A percentile compares a stretch with the other conserved stretches of the same genome.
Conservation (phyloP, 371 early-diverging fungal genomes). For the Apophysomyces elegans region DNA sequence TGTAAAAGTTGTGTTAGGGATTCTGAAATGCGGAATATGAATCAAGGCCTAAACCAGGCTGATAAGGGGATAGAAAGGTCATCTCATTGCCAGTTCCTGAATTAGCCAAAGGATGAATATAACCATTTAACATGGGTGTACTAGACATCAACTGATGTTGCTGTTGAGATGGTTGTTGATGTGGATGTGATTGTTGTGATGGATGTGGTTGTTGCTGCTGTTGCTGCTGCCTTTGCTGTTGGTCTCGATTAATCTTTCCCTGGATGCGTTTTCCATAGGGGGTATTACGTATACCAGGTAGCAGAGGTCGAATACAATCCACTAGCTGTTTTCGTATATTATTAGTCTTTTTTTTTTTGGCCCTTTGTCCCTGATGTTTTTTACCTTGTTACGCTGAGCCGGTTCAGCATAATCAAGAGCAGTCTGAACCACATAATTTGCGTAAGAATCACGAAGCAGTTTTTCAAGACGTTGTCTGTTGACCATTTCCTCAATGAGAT, state of each 20-base stretch:
- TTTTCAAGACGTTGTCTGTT: slow-evolving; percentile 69
- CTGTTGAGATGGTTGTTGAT: background rate
- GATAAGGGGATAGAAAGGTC: slow-evolving; percentile 17
- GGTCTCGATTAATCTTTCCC: slow-evolving; percentile 75
- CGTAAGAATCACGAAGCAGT: slow-evolving; percentile 85
- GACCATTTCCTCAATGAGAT: slow-evolving; percentile 76
- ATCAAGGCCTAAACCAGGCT: slow-evolving; percentile 13
- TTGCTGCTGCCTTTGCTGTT: slow-evolving; percentile 30
- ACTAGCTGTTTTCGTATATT: slow-evolving; percentile 50
- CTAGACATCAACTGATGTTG: slow-evolving; percentile 2
- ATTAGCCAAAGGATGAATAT: slow-evolving; percentile 20
- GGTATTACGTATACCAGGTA: slow-evolving; percentile 82
- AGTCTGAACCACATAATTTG: slow-evolving; percentile 93
- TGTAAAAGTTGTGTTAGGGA: slow-evolving; percentile 12
- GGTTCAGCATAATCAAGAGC: slow-evolving; percentile 87
- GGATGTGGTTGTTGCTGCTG: slow-evolving; percentile 1
- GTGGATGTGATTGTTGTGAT: too few species aligned
- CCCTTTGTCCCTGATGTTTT: background rate
- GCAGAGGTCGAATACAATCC: slow-evolving; percentile 76
- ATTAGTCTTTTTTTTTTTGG: background rate
- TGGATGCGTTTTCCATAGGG: slow-evolving; percentile 90
- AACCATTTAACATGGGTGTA: slow-evolving; percentile 13
- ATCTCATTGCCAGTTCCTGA: slow-evolving; percentile 12
- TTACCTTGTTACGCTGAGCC: slow-evolving; percentile 70
- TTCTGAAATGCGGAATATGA: slow-evolving; percentile 21